A percentile compares a stretch with the other conserved stretches of the same genome.
Evolutionary conservation across 306 rosid species (phyloP).

Genomic region (Neltuma alba): DNA sequence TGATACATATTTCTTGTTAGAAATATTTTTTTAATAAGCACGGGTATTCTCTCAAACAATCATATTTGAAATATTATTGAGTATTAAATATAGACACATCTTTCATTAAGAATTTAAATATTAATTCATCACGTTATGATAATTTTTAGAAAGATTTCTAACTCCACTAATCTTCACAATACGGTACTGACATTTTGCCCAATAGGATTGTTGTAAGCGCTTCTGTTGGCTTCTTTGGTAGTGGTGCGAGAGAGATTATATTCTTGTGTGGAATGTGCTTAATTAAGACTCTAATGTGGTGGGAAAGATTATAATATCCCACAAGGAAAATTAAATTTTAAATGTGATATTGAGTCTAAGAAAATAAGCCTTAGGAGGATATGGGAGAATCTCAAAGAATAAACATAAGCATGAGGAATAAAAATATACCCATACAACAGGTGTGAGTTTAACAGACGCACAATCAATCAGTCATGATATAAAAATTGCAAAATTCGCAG

Average conservation of each 20-base stretch:
- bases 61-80: no score
- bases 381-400: not conserved
- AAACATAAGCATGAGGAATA: not conserved
- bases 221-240: not conserved
- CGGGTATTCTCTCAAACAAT: no score
- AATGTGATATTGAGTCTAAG: not conserved
- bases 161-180: not conserved
- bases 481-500: not conserved
- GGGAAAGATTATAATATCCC: not conserved
- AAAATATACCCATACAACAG: not conserved
- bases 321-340: not conserved
- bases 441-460: constrained; percentile 28
- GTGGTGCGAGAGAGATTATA: not conserved
- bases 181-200: not conserved
- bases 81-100: no score
- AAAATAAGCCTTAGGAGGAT: not conserved
- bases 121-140: no score
- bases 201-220: not conserved
- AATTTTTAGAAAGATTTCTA: not conserved
- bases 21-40: not conserved
- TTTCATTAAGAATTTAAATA: no score
- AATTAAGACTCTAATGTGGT: not conserved
- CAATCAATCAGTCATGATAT: not conserved
- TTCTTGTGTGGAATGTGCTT: not conserved
- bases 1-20: not conserved